Conservation (phyloP, 148 eudicot species). For the Vaccinium darrowii region DNA sequence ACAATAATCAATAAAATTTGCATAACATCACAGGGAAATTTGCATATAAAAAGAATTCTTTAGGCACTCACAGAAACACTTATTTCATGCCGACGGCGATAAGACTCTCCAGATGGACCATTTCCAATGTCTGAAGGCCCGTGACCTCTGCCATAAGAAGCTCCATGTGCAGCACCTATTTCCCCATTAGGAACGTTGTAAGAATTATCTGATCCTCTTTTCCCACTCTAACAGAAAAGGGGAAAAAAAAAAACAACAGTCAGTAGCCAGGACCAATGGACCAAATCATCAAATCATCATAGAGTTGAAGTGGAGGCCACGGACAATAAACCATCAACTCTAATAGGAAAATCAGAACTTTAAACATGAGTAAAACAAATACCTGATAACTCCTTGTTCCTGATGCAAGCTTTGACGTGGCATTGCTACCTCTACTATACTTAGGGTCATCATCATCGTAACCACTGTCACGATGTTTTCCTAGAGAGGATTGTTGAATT, state of each 20-base stretch:
- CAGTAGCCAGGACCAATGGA: neutral
- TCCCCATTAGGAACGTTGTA: constrained; percentile 35
- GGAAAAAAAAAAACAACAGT: neutral
- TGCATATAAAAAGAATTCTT: neutral
- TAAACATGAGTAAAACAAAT: neutral
- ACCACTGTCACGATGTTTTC: constrained; percentile 32
- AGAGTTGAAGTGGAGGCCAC: neutral
- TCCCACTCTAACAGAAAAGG: constrained; percentile 34
- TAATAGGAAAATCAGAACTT: neutral
- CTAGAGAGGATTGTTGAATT: constrained; percentile 55
- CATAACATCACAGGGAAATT: neutral
- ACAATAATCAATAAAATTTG: neutral
- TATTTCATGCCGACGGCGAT: constrained; percentile 80
- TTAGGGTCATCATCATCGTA: constrained; percentile 41
- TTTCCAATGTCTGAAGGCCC: constrained; percentile 37
- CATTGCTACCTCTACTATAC: constrained; percentile 38
- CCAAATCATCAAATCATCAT: neutral
- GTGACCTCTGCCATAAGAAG: constrained; percentile 26
- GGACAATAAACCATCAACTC: neutral
- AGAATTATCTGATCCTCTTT: constrained; percentile 27
- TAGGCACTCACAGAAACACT: constrained; percentile 66
- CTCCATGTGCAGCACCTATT: constrained; percentile 8
- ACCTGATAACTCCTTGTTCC: constrained; percentile 56
- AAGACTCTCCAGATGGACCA: constrained; percentile 65
- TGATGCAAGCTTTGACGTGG: constrained; percentile 28